Evolutionary conservation across 208 protist genomes (phyloP), one percentile per base, ranked within the genome.

Genomic region (Leishmania gerbilli): DNA sequence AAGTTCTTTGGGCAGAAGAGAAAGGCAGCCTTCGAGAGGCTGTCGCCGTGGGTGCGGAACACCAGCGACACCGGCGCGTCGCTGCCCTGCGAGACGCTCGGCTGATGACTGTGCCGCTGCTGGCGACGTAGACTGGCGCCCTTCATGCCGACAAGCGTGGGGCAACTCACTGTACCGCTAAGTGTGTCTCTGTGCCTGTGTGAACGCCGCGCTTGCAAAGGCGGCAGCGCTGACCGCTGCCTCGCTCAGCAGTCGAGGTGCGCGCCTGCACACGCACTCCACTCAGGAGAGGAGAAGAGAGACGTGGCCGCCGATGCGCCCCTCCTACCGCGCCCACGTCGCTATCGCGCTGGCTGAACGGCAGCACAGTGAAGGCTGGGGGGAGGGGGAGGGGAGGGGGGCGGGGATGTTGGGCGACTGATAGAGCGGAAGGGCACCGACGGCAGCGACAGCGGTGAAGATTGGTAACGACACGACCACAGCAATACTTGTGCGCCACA

Each of bases 1-100:
- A 94, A 97, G 79, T 95, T 94, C 67, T 90, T 90, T 24, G 94
- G 92, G 58, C 81, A 92, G 78, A 93, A 97, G 21, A 97, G 86
- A 84, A 97, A 97, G 9, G 83, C 87, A 21, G 81, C 90, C 77
- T 88, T 89, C 21, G 91, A 91, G 55, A 95, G 76, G 45, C 42
- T 75, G 51, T 95, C 92, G 37, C 71, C 81, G 83, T 97, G 94
- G 0, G 85, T 86, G 49, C 94, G 94, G 69, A 97, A 97, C 27
- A 95, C 89, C n/a, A 97, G 88, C 7, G 82, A 89, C n/a, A 95
- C 88, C 40, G 89, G 84, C 7, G 89, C 85, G 49, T 93, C 89
- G 77, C 77, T 94, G n/a, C 85, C 80, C 31, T 83, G 79, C 17
- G 64, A 58, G 37, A 79, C 65, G 62, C 51, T 87, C 31, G 84